phyloP scores from a whole-genome alignment of 768 basidiomycete species.

The Tulasnella sp. region DNA sequence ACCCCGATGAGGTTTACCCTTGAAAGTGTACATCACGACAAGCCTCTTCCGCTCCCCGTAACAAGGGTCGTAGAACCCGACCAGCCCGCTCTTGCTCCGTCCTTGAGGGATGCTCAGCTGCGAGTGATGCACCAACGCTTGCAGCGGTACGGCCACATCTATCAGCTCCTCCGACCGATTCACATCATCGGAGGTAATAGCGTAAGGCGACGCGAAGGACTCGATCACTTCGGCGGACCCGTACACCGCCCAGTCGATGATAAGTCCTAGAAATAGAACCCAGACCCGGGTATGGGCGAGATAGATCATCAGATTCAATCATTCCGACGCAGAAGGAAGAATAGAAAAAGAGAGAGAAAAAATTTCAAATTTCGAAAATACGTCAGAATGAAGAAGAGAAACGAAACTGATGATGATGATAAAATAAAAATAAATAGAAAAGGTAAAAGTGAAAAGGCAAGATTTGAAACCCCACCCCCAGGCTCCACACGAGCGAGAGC shows the following conservation, averaged over 20 bases:
- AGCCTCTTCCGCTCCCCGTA: conserved; percentile 67
- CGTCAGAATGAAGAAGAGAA: not conserved
- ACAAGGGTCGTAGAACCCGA: conserved; percentile 86
- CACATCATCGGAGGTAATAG: conserved; percentile 43
- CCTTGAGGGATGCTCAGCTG: conserved; percentile 75
- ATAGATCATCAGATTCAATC: not conserved
- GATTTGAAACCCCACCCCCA: not conserved
- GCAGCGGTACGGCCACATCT: conserved; percentile 77
- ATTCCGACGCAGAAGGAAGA: not conserved
- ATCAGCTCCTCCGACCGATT: conserved; percentile 38
- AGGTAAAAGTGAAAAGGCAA: not conserved
- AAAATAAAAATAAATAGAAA: not conserved
- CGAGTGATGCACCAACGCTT: conserved; percentile 72
- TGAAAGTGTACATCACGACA: conserved; percentile 71
- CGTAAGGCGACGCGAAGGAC: conserved; percentile 30
- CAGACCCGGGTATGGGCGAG: not conserved
- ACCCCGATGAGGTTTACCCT: conserved; percentile 67
- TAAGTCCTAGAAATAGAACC: conserved; percentile 55
- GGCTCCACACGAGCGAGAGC: too few species aligned
- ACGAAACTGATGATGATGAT: too few species aligned
- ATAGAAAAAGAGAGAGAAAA: too few species aligned
- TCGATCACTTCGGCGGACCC: conserved; percentile 48
- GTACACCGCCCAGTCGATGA: conserved; percentile 72
- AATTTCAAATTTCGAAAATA: not conserved
- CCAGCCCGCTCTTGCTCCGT: conserved; percentile 70